These are phyloP conservation scores for Paecilomyces fulvus DNA, from an alignment of 2,329 filamentous ascomycete species.

Conservation along the genomic window DNA sequence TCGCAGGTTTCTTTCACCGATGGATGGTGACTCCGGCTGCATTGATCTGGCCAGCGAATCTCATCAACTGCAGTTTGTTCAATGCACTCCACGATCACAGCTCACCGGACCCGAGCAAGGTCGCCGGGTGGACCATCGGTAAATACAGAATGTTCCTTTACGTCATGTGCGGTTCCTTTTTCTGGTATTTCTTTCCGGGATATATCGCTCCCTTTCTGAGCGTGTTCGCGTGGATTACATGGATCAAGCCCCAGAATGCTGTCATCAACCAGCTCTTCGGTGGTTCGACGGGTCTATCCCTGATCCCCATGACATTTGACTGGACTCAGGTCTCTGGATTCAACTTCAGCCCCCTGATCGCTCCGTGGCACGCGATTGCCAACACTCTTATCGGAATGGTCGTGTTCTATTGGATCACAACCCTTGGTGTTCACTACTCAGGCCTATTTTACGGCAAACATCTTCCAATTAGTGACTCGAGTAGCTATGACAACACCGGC, in stretches of 20 bases:
- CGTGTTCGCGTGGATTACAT: conserved; percentile 63
- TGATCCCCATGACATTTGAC: conserved; percentile 67
- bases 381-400: conserved; percentile 63
- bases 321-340: conserved; percentile 67
- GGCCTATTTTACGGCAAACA: conserved; percentile 57
- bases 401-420: conserved; percentile 54
- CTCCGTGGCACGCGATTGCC: conserved; percentile 65
- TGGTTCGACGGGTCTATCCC: conserved; percentile 55
- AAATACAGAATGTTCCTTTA: conserved; percentile 58
- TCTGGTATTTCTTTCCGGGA: conserved; percentile 63
- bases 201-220: conserved; percentile 62
- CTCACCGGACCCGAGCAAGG: conserved; percentile 45
- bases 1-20: conserved; percentile 58
- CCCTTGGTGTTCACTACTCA: conserved; percentile 55
- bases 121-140: conserved; percentile 57
- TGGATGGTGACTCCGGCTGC: conserved; percentile 51
- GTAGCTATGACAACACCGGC: conserved; percentile 65
- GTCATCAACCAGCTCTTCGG: conserved; percentile 68
- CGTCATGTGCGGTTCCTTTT: conserved; percentile 49
- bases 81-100: conserved; percentile 63
- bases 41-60: conserved; percentile 66
- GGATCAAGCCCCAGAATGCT: conserved; percentile 60
- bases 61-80: conserved; percentile 60
- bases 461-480: conserved; percentile 61
- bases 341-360: conserved; percentile 58